Conservation (phyloP, 352 stramenopile species). For the Globisporangium viniferum region DNA sequence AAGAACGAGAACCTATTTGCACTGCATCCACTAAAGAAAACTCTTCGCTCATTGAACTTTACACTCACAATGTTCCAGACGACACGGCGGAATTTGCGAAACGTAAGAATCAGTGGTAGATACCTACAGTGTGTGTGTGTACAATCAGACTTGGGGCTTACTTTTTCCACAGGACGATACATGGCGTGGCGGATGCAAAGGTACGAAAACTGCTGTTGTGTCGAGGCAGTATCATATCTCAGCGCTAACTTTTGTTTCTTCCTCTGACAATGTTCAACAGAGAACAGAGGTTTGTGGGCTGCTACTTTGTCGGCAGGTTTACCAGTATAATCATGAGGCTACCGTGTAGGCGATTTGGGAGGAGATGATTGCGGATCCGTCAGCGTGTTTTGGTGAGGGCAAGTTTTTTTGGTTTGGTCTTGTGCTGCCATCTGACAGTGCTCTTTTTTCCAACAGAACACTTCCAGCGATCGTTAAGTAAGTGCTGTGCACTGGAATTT, state of each 20-base stretch:
- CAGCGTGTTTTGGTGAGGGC: constrained; percentile 65
- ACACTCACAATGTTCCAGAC: constrained; percentile 15
- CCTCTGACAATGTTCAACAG: neutral
- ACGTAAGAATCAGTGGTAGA: constrained; percentile 36
- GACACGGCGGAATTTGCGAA: constrained; percentile 53
- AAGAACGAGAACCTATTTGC: constrained; percentile 11
- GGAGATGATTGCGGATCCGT: constrained; percentile 86
- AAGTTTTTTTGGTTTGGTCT: neutral
- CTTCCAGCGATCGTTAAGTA: constrained; percentile 73
- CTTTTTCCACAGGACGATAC: constrained; percentile 47
- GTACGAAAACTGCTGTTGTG: constrained; percentile 17
- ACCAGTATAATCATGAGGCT: neutral
- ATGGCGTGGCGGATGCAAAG: constrained; percentile 59
- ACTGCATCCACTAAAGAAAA: neutral
- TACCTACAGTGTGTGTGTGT: neutral
- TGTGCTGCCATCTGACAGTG: neutral
- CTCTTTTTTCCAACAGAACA: constrained; percentile 34
- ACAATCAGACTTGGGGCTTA: neutral
- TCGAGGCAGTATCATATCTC: neutral
- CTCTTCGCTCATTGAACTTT: neutral
- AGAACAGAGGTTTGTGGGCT: constrained; percentile 7
- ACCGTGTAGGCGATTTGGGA: constrained; percentile 76
- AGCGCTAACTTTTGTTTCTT: neutral
- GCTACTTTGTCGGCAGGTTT: neutral
- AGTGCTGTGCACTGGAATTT: neutral